Evolutionary conservation across 2,329 filamentous ascomycete species (phyloP).

Genomic region (Calonectria naviculata): DNA sequence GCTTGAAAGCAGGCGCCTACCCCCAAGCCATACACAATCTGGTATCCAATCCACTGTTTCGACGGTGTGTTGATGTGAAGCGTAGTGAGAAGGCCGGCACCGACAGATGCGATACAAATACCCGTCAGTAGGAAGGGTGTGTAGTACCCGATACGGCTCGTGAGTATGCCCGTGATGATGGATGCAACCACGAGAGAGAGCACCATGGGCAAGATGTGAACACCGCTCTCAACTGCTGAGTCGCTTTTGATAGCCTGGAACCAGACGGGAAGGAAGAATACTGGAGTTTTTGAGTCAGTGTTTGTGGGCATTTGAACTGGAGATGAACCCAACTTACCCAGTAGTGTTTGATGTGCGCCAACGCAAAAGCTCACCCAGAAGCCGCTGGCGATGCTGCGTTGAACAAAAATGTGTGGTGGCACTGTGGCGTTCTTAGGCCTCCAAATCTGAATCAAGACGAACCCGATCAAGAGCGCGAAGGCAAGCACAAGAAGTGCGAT

Average conservation of each 20-base stretch:
- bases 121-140: conserved; percentile 51
- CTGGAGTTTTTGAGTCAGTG: neutral
- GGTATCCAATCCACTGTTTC: conserved; percentile 44
- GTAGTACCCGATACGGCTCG: conserved; percentile 53
- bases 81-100: conserved; percentile 56
- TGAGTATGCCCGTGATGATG: conserved; percentile 41
- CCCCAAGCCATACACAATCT: conserved; percentile 54
- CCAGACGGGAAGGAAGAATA: conserved; percentile 58
- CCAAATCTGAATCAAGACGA: conserved; percentile 50
- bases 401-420: conserved; percentile 52
- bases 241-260: conserved; percentile 57
- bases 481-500: conserved; percentile 57
- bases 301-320: no score
- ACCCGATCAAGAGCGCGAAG: conserved; percentile 52
- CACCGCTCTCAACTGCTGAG: conserved; percentile 36
- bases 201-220: conserved; percentile 41
- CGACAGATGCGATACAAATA: conserved; percentile 45
- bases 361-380: conserved; percentile 41
- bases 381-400: conserved; percentile 52
- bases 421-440: conserved; percentile 52
- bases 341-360: conserved; percentile 42
- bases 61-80: conserved; percentile 32
- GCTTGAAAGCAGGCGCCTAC: conserved; percentile 57
- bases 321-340: conserved; percentile 1
- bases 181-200: conserved; percentile 42